Base-by-base conservation (phyloP, 2,329 filamentous ascomycete genomes). In the Cercospora berteroae region DNA sequence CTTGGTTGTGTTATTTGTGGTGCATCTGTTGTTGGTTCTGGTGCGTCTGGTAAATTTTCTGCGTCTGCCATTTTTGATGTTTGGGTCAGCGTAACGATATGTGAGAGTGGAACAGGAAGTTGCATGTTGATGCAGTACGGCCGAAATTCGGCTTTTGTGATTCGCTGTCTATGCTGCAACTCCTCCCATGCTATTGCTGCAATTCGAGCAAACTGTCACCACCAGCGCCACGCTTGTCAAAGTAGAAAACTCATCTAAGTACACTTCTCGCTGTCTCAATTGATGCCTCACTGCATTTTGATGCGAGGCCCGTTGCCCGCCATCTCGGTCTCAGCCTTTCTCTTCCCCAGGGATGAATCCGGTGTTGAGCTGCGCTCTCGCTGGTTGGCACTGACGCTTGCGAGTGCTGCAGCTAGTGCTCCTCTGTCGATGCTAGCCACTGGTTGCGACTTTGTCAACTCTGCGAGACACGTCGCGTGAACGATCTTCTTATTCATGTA, bases 401-500 rank as follows among this genome's bases (percentile, higher is more conserved):
- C 66, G 61, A 76, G 60, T 39, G 72, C 72, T 20, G 70, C 71
- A 7, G 73, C 74, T 61, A 77, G 44, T 20, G 74, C 70, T 20
- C 71, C 66, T 52, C 60, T 66, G 27, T 59, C 50, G 8, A 61
- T 59, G 9, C 29, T 57, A 44, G 66, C 61, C n/a, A 58, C 58
- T 18, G 44, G 63, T 59, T 65, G 63, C 29, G 67, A 89, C 75
- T 88, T 90, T 39, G 87, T 90, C 33, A 92, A 90, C 80, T 97
- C 94, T 18, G 88, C 87, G 77, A 94, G 92, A 78, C 95, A 99
- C 64, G 89, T 96, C 10, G 90, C 93, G 79, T 99, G 95, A 75
- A 93, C 98, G 16, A 95, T 90, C 70, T 92, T 88, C 65, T 86
- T 88, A 39, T 91, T 91, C 31, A 96, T 87, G 71, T 90, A 86